Conservation (phyloP, 108 stramenopile genomes). For the Nannochloropsis salina region DNA sequence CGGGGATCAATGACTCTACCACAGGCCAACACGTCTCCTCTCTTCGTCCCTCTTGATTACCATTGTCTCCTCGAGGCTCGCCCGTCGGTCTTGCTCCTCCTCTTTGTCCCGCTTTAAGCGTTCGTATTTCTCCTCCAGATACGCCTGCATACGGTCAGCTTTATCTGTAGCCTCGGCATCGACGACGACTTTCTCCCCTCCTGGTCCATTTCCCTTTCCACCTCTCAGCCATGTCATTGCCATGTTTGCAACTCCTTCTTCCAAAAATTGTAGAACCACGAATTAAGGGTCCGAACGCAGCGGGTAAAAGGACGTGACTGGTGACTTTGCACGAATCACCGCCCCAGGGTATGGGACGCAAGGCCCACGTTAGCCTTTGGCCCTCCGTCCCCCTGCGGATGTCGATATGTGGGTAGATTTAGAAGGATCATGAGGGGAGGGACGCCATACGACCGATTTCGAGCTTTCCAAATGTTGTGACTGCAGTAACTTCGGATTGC, state of each 20-base stretch:
- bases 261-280: too few relatives aligned
- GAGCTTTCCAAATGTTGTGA: too few relatives aligned
- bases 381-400: conserved; percentile 12
- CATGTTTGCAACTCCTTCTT: too few relatives aligned
- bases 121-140: conserved; percentile 48
- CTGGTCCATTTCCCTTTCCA: neutral
- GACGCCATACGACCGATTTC: too few relatives aligned
- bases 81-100: conserved; percentile 43
- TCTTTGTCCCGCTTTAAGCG: conserved; percentile 41
- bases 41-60: neutral
- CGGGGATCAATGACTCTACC: too few relatives aligned
- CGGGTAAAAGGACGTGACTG: too few relatives aligned
- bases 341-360: neutral
- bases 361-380: neutral
- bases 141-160: conserved; percentile 47
- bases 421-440: neutral
- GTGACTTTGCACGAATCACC: neutral
- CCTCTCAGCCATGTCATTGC: too few relatives aligned
- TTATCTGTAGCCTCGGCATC: neutral
- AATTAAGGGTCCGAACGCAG: too few relatives aligned
- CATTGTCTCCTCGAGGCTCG: conserved; percentile 45
- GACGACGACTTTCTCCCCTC: neutral
- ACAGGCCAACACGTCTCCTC: neutral
- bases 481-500: too few relatives aligned
- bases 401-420: neutral